phyloP scores from a whole-genome alignment of 2,329 filamentous ascomycete genomes.

The Bretziella fagacearum region DNA sequence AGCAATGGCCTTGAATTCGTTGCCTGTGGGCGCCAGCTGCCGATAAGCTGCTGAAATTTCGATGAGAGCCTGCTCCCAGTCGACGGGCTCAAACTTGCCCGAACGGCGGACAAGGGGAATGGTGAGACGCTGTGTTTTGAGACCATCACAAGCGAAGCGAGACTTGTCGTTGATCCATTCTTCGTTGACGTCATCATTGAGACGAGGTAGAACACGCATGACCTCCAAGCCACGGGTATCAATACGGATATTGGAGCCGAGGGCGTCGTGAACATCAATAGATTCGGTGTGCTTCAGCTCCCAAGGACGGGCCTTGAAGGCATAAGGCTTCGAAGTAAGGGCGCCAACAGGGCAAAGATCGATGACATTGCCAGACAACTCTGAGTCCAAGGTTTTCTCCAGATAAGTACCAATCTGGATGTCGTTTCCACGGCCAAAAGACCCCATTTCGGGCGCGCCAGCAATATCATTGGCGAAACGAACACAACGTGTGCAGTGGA shows the following conservation, averaged over 20 bases:
- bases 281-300: constrained; percentile 93
- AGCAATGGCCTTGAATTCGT: constrained; percentile 92
- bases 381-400: constrained; percentile 81
- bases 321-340: constrained; percentile 91
- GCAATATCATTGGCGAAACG: constrained; percentile 96
- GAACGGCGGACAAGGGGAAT: constrained; percentile 78
- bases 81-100: constrained; percentile 77
- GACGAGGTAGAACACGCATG: constrained; percentile 78
- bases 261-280: constrained; percentile 79
- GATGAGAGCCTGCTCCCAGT: constrained; percentile 87
- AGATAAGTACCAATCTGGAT: constrained; percentile 97
- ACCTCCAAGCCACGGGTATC: constrained; percentile 90
- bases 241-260: constrained; percentile 88
- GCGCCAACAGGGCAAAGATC: constrained; percentile 96
- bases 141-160: constrained; percentile 85
- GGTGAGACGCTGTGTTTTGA: constrained; percentile 90
- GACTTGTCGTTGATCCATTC: constrained; percentile 99
- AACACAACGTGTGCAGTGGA: constrained; percentile 95
- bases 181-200: constrained; percentile 97
- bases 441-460: constrained; percentile 87
- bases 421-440: constrained; percentile 86
- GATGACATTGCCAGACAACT: constrained; percentile 93
- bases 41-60: constrained; percentile 72
- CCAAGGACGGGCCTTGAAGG: constrained; percentile 92
- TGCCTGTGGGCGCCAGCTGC: constrained; percentile 62